Base-by-base conservation (phyloP, 441 rosid species). In the Arabidopsis hybrid region DNA sequence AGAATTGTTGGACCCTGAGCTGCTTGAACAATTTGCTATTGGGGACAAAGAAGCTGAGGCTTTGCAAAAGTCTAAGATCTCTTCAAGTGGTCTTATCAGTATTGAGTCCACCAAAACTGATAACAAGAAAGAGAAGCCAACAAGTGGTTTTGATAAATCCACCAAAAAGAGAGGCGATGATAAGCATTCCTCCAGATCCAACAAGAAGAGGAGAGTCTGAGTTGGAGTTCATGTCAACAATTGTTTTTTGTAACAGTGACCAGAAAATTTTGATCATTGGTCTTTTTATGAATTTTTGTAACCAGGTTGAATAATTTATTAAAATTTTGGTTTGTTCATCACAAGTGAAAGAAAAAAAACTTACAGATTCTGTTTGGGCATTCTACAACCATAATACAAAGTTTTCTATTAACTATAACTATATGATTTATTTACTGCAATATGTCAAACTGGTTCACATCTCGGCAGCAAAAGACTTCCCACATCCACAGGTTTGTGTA, bases 401-500 rank as follows among this genome's bases (percentile, higher is more conserved):
- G 18, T n/a, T n/a, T 63, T 36, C 16, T n/a, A 26, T 53, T 10
- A 46, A 31, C 65, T 68, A 61, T 45, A 69, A 63, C 49, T 50
- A 55, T 63, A 50, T 70, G 45, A 4, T 60, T 43, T n/a, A 12
- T 59, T 42, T 4, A 64, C 61, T 58, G 69, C 73, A 66, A 65
- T 50, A 10, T 40, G n/a, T 45, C 46, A 62, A 67, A 65, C 49
- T 34, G 62, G 35, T 80, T 84, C 80, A 95, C 93, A 88, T 87
- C 63, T 92, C 95, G 5, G 99, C 98, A 7, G 87, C 87, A 83
- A 93, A 93, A 62, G 96, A 93, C 88, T 93, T 93, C 49, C 98
- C 98, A 31, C 97, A 93, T 10, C 97, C 98, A 32, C 98, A 94
- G 38, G 98, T 94, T 77, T 90, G 96, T 1, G 93, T 89, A n/a